Conservation (phyloP, 495 filamentous ascomycete species). For the Elasticomyces elasticus region DNA sequence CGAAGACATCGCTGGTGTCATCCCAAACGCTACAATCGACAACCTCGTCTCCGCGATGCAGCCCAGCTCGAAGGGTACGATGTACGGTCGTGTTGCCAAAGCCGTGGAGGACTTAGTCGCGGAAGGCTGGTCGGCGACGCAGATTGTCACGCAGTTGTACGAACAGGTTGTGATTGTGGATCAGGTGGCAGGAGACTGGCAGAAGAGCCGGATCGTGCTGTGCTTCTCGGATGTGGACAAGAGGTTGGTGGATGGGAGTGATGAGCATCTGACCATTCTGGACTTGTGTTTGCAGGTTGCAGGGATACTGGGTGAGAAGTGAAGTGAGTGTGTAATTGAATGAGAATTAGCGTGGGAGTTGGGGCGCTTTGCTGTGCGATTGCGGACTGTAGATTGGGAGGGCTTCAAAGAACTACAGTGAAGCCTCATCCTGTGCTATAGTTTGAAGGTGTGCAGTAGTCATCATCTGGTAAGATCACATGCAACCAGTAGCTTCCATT, state of each 20-base stretch:
- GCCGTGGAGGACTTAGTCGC: constrained; percentile 83
- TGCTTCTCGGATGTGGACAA: constrained; percentile 91
- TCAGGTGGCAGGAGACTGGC: constrained; percentile 66
- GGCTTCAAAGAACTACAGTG: no score
- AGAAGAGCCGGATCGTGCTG: constrained; percentile 84
- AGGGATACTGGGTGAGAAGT: constrained; percentile 50
- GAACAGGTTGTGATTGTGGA: constrained; percentile 64
- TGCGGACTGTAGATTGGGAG: no score
- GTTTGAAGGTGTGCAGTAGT: no score
- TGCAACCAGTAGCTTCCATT: no score
- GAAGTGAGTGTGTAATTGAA: not conserved
- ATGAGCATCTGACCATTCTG: constrained; percentile 85
- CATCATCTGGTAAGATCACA: no score
- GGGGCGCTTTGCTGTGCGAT: no score
- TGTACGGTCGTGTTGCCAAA: constrained; percentile 64
- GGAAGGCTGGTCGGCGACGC: constrained; percentile 96
- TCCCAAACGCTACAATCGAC: constrained; percentile 65
- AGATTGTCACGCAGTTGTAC: constrained; percentile 80
- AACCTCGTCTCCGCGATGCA: constrained; percentile 66
- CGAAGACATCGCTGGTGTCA: constrained; percentile 92
- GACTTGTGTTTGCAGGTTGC: constrained; percentile 75
- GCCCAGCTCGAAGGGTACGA: constrained; percentile 48
- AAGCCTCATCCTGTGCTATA: no score
- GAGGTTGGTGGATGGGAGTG: constrained; percentile 89
- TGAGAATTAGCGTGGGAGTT: no score